Percentiles rank a stretch among this genome's conserved stretches.
phyloP scores from a whole-genome alignment of 1,139 yeast genomes.

The Kodamaea sp. region DNA sequence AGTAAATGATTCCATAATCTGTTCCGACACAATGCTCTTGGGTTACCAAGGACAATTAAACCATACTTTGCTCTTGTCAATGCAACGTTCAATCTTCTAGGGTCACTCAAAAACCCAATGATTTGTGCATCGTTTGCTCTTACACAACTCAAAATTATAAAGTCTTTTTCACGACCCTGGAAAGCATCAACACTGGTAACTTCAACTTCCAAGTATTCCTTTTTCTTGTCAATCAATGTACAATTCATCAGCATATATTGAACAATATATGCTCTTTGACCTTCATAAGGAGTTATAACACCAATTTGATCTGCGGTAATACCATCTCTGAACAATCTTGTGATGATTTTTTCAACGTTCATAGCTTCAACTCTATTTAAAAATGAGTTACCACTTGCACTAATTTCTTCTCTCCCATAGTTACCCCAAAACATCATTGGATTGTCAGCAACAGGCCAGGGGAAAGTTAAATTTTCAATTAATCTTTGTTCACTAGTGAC shows the following conservation, averaged over 20 bases:
- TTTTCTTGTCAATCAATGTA: conserved; percentile 53
- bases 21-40: conserved; percentile 69
- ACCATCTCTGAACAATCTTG: conserved; percentile 76
- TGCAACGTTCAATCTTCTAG: conserved; percentile 89
- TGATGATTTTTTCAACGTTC: conserved; percentile 79
- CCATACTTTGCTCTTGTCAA: conserved; percentile 90
- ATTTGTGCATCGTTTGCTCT: conserved; percentile 80
- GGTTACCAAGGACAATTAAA: conserved; percentile 77
- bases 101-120: conserved; percentile 87
- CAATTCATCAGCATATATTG: conserved; percentile 79
- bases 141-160: conserved; percentile 83
- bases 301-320: conserved; percentile 81
- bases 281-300: conserved; percentile 91
- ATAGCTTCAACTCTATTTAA: conserved; percentile 87
- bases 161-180: conserved; percentile 95
- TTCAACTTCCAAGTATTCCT: conserved; percentile 69
- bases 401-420: conserved; percentile 84
- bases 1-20: conserved; percentile 77
- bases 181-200: conserved; percentile 93
- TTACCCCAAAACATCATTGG: conserved; percentile 98
- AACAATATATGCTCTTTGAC: conserved; percentile 79
- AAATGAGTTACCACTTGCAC: conserved; percentile 79
- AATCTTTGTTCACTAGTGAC: conserved; percentile 73
- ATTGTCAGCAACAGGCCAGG: conserved; percentile 79
- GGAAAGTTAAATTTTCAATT: conserved; percentile 57